phyloP scores from a whole-genome alignment of 176 grass and related monocot species.

The Aegilops longissima region DNA sequence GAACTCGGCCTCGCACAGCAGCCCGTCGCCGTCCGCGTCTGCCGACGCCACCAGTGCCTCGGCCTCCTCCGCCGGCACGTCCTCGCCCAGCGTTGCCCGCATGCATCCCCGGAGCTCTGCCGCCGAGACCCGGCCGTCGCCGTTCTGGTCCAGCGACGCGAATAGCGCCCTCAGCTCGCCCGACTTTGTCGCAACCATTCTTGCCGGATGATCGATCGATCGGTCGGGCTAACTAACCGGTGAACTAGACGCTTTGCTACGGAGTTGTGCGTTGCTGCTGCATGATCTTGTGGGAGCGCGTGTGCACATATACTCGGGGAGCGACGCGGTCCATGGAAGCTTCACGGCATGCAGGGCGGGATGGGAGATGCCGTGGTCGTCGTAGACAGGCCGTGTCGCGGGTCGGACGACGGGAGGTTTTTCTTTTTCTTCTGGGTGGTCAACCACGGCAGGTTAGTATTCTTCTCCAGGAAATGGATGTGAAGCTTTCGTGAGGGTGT shows the following conservation, averaged over 20 bases:
- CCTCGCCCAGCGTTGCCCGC: conserved; percentile 29
- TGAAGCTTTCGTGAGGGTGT: not conserved
- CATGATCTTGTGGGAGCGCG: not conserved
- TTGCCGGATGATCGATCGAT: not conserved
- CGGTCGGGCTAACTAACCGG: too few relatives aligned
- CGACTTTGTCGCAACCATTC: not conserved
- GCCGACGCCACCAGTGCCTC: conserved; percentile 30
- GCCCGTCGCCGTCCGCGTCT: conserved; percentile 49
- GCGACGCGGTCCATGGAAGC: conserved; percentile 25
- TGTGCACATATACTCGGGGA: not conserved
- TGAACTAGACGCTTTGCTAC: not conserved
- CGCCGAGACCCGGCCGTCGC: conserved; percentile 29
- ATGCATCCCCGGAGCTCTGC: conserved; percentile 38
- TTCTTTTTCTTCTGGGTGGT: not conserved
- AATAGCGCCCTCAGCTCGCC: not conserved
- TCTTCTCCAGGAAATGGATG: too few relatives aligned
- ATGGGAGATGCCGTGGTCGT: not conserved
- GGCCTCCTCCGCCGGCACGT: conserved; percentile 22
- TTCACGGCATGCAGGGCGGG: conserved; percentile 21
- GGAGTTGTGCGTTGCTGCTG: not conserved
- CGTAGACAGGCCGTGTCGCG: too few relatives aligned
- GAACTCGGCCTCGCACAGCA: conserved; percentile 41
- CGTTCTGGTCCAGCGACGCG: conserved; percentile 19
- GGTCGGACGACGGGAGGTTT: not conserved
- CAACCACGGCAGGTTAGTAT: too few relatives aligned